Conservation (phyloP, 169 alveolate genomes). For the Plasmodium ovale region DNA sequence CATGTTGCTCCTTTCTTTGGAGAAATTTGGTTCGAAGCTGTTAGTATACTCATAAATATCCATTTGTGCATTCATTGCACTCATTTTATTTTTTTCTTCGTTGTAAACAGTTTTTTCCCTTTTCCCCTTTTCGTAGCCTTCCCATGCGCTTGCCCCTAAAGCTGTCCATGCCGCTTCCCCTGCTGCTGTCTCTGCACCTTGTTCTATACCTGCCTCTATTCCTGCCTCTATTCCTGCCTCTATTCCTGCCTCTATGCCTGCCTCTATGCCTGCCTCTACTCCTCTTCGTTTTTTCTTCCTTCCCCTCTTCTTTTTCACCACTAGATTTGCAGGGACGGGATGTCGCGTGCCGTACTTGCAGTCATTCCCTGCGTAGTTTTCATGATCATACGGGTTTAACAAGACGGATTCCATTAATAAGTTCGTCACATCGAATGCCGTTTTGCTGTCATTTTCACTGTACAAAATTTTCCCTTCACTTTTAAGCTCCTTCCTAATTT, state of each 20-base stretch:
- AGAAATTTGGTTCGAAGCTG: neutral
- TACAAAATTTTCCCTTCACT: slow-evolving; percentile 62
- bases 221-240: neutral
- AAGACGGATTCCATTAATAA: slow-evolving; percentile 12
- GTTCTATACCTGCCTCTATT: no score
- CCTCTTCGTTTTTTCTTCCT: slow-evolving; percentile 20
- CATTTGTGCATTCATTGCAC: neutral
- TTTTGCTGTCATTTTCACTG: slow-evolving; percentile 42
- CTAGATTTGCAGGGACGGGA: neutral
- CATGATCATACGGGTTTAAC: slow-evolving; percentile 18
- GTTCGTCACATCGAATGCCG: slow-evolving; percentile 37
- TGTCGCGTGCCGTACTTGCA: no score
- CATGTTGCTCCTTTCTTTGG: neutral
- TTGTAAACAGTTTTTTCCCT: neutral
- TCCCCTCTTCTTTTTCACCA: slow-evolving; percentile 4
- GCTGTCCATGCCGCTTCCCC: no score
- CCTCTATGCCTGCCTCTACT: neutral
- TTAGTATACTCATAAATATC: neutral
- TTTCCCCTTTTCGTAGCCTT: neutral
- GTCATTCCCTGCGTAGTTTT: neutral
- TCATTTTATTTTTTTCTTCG: neutral
- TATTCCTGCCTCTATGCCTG: slow-evolving; percentile 16
- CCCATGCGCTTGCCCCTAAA: no score
- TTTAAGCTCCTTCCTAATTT: slow-evolving; percentile 38
- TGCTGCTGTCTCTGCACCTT: no score